Evolutionary conservation across 2,329 filamentous ascomycete genomes (phyloP).

Genomic region (Fusarium praegraminearum): DNA sequence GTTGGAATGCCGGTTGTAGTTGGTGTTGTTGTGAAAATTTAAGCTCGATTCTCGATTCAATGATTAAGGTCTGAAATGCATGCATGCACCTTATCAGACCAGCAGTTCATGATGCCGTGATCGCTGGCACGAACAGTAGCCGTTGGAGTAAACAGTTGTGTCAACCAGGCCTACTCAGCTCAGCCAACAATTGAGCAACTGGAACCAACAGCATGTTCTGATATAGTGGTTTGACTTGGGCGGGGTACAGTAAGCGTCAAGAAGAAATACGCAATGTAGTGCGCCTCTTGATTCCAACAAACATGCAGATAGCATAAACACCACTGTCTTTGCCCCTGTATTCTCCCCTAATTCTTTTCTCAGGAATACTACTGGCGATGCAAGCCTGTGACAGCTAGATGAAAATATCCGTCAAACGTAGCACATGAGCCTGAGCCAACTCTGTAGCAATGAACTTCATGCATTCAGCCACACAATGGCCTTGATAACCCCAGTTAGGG

Average conservation of each 20-base stretch:
- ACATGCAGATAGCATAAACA: no score
- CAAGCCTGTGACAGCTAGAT: neutral
- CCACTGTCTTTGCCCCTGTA: no score
- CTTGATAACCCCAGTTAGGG: neutral
- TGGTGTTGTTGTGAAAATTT: neutral
- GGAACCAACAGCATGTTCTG: neutral
- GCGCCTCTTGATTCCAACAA: neutral
- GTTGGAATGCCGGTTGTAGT: neutral
- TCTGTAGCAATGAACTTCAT: neutral
- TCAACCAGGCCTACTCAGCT: neutral
- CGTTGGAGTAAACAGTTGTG: neutral
- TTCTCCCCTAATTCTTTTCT: neutral
- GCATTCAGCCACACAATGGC: conserved; percentile 1
- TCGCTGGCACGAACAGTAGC: neutral
- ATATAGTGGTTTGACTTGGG: neutral
- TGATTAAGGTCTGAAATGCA: neutral
- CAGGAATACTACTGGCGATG: neutral
- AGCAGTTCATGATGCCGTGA: neutral
- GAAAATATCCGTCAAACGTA: neutral
- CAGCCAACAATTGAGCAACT: neutral
- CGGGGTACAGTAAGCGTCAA: neutral
- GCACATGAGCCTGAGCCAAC: neutral
- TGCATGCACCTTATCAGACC: neutral
- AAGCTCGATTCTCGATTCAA: neutral
- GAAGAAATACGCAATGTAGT: neutral